Evolutionary conservation across 2,329 filamentous ascomycete genomes (phyloP), one percentile per base, ranked within the genome.

Genomic region (Sporothrix protearum): DNA sequence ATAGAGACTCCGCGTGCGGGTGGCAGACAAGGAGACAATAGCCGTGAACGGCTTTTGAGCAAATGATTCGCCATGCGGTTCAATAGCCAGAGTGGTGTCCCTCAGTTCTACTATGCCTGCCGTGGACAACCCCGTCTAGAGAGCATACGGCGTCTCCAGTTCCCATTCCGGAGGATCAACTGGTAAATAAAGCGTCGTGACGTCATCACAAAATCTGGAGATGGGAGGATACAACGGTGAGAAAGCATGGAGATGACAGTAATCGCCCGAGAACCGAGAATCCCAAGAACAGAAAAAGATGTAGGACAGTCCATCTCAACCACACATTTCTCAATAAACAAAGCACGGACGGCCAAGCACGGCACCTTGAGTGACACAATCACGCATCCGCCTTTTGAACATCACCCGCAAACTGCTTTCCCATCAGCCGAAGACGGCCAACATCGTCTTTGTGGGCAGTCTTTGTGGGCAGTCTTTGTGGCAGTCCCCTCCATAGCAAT

Each of bases 381-480:
- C 49, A 42, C 39, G 39, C 49, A 63, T 64, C 59, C 36, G 36
- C 1, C 10, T 6, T 6, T n/a, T 45, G 5, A 28, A 71, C 61
- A 51, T 71, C 70, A 71, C 42, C 70, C 70, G 70, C 55, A 59
- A 51, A 64, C 66, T 47, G 59, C 9, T 39, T 30, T 57, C 51
- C 53, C 70, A 67, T 71, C 70, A 71, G 66, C 66, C 70, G 64
- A 22, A 69, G 39, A 68, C 61, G 22, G 39, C 14, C 51, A 57
- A 57, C 45, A 45, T 55, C 22, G 10, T 45, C 51, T 30, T 59
- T 47, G 30, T 57, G 22, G 1, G 4, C 30, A n/a, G n/a, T n/a
- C n/a, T n/a, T n/a, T n/a, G n/a, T n/a, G n/a, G n/a, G n/a, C n/a
- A n/a, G n/a, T n/a, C n/a, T n/a, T n/a, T n/a, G n/a, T n/a, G n/a